Conservation (phyloP, 257 asterid species). For the Petrea volubilis region DNA sequence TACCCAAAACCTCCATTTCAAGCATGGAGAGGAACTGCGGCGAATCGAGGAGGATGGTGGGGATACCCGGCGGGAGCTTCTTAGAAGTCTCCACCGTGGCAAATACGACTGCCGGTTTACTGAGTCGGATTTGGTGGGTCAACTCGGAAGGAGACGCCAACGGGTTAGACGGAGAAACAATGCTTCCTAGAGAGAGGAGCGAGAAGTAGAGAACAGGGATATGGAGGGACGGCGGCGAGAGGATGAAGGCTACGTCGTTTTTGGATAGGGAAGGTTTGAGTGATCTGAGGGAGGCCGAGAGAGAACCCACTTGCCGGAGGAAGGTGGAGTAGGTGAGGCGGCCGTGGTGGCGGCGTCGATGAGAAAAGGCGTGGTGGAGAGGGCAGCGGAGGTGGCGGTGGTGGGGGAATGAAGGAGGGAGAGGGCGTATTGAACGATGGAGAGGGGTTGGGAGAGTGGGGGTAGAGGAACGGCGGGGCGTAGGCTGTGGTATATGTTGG, state of each 20-base stretch:
- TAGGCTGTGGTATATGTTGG: slow-evolving; percentile 61
- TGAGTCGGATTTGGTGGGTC: slow-evolving; percentile 53
- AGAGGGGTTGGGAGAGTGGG: slow-evolving; percentile 53
- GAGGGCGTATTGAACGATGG: slow-evolving; percentile 46
- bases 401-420: slow-evolving; percentile 60
- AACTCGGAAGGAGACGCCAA: slow-evolving; percentile 64
- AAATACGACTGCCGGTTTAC: slow-evolving; percentile 60
- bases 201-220: slow-evolving; percentile 78
- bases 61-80: slow-evolving; percentile 44
- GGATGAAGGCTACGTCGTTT: slow-evolving; percentile 71
- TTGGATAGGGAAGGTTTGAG: slow-evolving; percentile 45
- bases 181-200: slow-evolving; percentile 68
- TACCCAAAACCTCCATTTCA: background rate
- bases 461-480: slow-evolving; percentile 63
- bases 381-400: slow-evolving; percentile 41
- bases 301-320: slow-evolving; percentile 51
- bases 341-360: slow-evolving; percentile 59
- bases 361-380: slow-evolving; percentile 64
- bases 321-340: slow-evolving; percentile 54
- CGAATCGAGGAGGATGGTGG: slow-evolving; percentile 54
- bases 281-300: slow-evolving; percentile 50
- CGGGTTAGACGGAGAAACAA: slow-evolving; percentile 82
- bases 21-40: slow-evolving; percentile 57
- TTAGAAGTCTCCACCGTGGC: slow-evolving; percentile 37
- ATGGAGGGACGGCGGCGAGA: slow-evolving; percentile 70